Conservation (phyloP, 2,329 filamentous ascomycete genomes). For the Fusarium globosum region DNA sequence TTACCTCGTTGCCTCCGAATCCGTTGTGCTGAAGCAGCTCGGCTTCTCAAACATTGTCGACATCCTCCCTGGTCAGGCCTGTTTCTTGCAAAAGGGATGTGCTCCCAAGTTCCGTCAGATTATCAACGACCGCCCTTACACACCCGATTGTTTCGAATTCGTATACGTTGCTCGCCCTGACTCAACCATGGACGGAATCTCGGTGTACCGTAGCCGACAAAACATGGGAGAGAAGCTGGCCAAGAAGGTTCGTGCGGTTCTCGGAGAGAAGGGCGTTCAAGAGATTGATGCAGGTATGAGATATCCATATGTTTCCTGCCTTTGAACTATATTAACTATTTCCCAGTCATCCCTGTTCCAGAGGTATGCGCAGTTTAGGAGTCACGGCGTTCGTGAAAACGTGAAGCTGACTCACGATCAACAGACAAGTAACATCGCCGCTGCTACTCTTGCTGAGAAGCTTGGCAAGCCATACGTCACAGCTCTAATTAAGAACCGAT, state of each 20-base stretch:
- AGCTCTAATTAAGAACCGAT: conserved; percentile 90
- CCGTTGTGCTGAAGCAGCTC: conserved; percentile 82
- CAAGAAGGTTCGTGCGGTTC: conserved; percentile 72
- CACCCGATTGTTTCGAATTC: conserved; percentile 68
- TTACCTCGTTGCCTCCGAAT: conserved; percentile 93
- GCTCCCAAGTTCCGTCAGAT: conserved; percentile 82
- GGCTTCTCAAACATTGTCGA: conserved; percentile 82
- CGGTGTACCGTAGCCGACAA: conserved; percentile 83
- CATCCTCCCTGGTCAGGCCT: conserved; percentile 84
- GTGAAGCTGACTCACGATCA: neutral
- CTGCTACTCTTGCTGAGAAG: conserved; percentile 78
- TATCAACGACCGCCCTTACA: conserved; percentile 73
- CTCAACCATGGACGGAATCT: conserved; percentile 86
- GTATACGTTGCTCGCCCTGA: conserved; percentile 90
- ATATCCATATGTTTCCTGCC: neutral
- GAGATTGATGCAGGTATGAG: conserved; percentile 75
- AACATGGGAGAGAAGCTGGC: conserved; percentile 89
- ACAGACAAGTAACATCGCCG: conserved; percentile 83
- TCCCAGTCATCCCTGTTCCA: conserved; percentile 62
- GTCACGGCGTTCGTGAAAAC: neutral
- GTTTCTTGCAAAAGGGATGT: conserved; percentile 84
- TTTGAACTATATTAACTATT: conserved; percentile 10
- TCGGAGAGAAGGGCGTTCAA: conserved; percentile 75
- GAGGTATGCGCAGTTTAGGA: conserved; percentile 44
- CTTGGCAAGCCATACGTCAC: conserved; percentile 82